phyloP scores from a whole-genome alignment of 1,139 yeast genomes.

The Suhomyces taliae region DNA sequence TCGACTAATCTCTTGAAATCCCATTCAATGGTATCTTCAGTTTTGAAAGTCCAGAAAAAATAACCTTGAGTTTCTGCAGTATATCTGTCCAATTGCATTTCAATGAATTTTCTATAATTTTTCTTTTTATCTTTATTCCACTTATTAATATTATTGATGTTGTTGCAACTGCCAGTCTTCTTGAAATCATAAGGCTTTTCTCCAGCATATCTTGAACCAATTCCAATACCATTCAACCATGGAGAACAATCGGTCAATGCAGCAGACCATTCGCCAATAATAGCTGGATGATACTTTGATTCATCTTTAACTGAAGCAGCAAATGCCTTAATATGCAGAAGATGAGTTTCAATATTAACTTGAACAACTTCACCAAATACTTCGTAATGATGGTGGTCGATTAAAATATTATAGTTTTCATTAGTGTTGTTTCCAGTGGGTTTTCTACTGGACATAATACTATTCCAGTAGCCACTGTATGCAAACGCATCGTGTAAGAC shows the following conservation, averaged over 20 bases:
- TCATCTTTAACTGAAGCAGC: constrained; percentile 38
- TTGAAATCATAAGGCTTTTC: constrained; percentile 38
- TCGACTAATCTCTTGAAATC: constrained; percentile 54
- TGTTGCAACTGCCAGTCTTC: constrained; percentile 31
- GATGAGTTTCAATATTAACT: constrained; percentile 37
- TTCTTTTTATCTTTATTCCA: constrained; percentile 42
- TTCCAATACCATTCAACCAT: constrained; percentile 63
- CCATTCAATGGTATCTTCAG: constrained; percentile 64
- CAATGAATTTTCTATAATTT: constrained; percentile 49
- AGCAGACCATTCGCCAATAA: constrained; percentile 67
- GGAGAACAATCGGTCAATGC: constrained; percentile 66
- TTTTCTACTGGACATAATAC: constrained; percentile 36
- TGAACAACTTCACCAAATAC: constrained; percentile 51
- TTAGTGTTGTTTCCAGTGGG: constrained; percentile 11
- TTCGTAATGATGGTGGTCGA: constrained; percentile 69
- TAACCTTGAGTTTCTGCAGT: constrained; percentile 49
- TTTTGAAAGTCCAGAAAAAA: constrained; percentile 72
- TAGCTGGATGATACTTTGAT: constrained; percentile 44
- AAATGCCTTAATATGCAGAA: constrained; percentile 36
- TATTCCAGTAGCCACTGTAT: constrained; percentile 51
- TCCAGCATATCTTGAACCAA: constrained; percentile 61
- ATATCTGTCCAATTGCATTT: constrained; percentile 47
- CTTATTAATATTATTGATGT: constrained; percentile 31
- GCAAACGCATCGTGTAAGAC: constrained; percentile 62
- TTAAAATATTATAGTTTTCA: constrained; percentile 42